Conservation (phyloP, 1,284 basidiomycete species). For the Austroboletus rostrupii region DNA sequence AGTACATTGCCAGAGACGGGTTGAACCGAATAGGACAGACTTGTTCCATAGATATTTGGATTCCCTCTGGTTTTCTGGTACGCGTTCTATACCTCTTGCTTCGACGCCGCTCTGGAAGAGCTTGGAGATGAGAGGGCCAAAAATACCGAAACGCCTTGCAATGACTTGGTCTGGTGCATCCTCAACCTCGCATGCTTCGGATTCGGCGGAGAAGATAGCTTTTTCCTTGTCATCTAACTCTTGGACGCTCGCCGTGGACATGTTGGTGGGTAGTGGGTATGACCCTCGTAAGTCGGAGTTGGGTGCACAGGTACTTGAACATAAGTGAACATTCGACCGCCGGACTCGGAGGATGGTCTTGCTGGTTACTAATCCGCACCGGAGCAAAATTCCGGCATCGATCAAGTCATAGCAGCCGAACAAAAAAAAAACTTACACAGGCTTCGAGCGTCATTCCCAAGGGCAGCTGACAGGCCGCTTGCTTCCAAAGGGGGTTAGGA, state of each 20-base stretch:
- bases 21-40: slow-evolving; percentile 4
- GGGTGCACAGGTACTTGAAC: no score
- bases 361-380: no score
- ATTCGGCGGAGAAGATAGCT: neutral
- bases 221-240: slow-evolving; percentile 22
- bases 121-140: slow-evolving; percentile 36
- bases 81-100: slow-evolving; percentile 48
- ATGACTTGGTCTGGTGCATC: slow-evolving; percentile 33
- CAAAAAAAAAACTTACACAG: no score
- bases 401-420: no score
- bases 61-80: slow-evolving; percentile 43
- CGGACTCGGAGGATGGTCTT: no score
- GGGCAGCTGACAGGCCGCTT: no score
- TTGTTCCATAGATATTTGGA: slow-evolving; percentile 46
- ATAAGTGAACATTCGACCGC: no score
- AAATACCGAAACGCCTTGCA: slow-evolving; percentile 34
- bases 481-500: no score
- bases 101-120: slow-evolving; percentile 46
- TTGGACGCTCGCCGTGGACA: neutral
- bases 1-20: slow-evolving; percentile 2
- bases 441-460: no score
- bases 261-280: neutral
- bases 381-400: no score
- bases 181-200: slow-evolving; percentile 8
- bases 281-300: no score